Conservation (phyloP, 2,329 filamentous ascomycete species). For the Paracoccidioides brasiliensis region DNA sequence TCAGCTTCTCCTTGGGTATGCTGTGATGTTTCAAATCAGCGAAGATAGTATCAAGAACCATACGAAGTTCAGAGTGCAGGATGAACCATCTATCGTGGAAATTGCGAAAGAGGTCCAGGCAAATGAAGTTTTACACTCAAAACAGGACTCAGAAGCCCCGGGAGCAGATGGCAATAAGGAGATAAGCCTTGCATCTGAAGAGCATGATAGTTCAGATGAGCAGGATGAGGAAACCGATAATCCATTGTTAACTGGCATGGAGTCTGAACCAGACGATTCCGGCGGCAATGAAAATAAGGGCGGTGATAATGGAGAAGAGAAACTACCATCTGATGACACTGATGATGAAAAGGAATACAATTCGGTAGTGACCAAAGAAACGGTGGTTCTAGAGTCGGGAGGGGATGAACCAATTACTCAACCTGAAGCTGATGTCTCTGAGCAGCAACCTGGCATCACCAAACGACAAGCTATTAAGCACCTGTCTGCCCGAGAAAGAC, state of each 20-base stretch:
- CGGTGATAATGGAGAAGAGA: background rate
- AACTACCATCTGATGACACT: background rate
- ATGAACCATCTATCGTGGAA: conserved; percentile 13
- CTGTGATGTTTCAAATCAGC: conserved; percentile 75
- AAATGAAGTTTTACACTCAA: conserved; percentile 16
- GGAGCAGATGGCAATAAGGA: conserved; percentile 2
- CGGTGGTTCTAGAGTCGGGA: conserved; percentile 12
- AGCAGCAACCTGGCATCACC: conserved; percentile 5
- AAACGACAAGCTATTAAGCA: conserved; percentile 17
- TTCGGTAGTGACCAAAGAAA: conserved; percentile 16
- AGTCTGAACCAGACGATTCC: background rate
- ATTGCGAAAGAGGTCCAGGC: conserved; percentile 14
- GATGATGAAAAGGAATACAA: conserved; percentile 12
- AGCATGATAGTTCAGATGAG: conserved; percentile 24
- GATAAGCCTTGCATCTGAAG: conserved; percentile 16
- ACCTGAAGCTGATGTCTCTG: conserved; percentile 12
- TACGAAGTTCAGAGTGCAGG: conserved; percentile 55
- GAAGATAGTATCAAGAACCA: conserved; percentile 75
- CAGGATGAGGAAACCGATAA: conserved; percentile 30
- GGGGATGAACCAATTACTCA: conserved; percentile 21
- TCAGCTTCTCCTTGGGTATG: conserved; percentile 76
- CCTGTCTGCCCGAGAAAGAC: conserved; percentile 34
- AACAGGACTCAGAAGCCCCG: background rate
- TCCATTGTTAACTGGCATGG: background rate
- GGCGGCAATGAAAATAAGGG: background rate